A percentile compares a stretch with the other conserved stretches of the same genome.
These are phyloP conservation scores for Ananas comosus DNA, from an alignment of 176 grass and related monocot genomes.

Conservation along the genomic window DNA sequence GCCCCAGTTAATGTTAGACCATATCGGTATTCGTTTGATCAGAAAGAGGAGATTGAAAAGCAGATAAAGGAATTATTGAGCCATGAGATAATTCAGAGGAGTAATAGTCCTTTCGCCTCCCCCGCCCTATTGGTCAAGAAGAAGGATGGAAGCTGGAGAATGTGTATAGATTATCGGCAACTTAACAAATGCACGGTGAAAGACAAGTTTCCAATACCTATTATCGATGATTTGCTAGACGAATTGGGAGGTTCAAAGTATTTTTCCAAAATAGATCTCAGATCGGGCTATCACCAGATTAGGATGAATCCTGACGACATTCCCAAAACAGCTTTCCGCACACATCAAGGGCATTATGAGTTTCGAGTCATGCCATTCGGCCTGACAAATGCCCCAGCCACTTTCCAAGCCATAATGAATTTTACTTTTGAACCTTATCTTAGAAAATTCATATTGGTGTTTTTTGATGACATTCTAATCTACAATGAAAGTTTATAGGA, in stretches of 20 bases:
- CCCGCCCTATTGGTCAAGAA: no score
- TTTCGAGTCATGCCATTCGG: constrained; percentile 1
- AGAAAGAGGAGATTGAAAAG: not conserved
- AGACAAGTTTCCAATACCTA: not conserved
- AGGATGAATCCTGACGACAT: not conserved
- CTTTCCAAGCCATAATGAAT: not conserved
- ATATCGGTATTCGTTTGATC: not conserved
- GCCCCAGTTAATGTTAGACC: not conserved
- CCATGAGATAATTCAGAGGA: not conserved
- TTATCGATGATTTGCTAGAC: not conserved
- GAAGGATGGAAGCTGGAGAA: no score
- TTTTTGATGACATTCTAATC: not conserved
- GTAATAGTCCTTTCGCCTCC: no score
- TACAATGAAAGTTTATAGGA: no score
- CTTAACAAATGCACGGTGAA: not conserved
- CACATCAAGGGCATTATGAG: constrained; percentile 3
- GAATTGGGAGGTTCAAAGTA: not conserved
- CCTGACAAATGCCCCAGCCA: not conserved
- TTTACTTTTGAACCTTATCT: not conserved
- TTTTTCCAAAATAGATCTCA: constrained; percentile 1
- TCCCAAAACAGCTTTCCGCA: not conserved
- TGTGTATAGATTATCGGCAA: no score
- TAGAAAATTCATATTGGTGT: not conserved
- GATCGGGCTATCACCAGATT: not conserved
- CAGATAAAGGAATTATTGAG: not conserved